phyloP scores from a whole-genome alignment of 1,284 basidiomycete genomes.

The Singerocomus rubriflavus region DNA sequence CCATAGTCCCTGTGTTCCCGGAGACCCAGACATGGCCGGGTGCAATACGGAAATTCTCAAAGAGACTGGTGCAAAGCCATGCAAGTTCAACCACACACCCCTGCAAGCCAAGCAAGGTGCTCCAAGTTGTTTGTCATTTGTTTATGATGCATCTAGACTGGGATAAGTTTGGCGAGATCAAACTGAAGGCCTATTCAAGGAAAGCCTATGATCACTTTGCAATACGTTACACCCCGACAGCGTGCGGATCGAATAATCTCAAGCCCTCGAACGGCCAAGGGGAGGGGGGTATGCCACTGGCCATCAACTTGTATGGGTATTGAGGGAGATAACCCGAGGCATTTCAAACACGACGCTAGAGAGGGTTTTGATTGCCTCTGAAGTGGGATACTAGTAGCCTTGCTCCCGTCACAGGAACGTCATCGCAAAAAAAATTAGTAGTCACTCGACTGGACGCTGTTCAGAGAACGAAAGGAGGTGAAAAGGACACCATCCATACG shows the following conservation, averaged over 20 bases:
- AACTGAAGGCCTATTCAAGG: constrained; percentile 35
- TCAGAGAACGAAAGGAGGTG: too few species aligned
- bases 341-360: constrained; percentile 24
- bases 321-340: background rate
- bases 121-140: too few species aligned
- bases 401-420: too few species aligned
- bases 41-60: constrained; percentile 33
- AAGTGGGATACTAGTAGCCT: constrained; percentile 11
- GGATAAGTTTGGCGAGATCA: constrained; percentile 50
- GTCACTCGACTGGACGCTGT: too few species aligned
- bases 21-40: constrained; percentile 46
- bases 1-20: constrained; percentile 25
- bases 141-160: too few species aligned
- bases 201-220: constrained; percentile 34
- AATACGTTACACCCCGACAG: constrained; percentile 37
- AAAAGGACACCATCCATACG: too few species aligned
- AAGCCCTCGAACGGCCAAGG: constrained; percentile 35
- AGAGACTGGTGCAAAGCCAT: background rate
- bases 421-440: too few species aligned
- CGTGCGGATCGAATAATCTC: constrained; percentile 38
- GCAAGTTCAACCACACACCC: too few species aligned
- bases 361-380: constrained; percentile 43
- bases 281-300: constrained; percentile 39
- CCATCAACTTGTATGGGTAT: constrained; percentile 32
- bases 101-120: too few species aligned